phyloP scores from a whole-genome alignment of 345 rosid genomes.

The Camelina neglecta region DNA sequence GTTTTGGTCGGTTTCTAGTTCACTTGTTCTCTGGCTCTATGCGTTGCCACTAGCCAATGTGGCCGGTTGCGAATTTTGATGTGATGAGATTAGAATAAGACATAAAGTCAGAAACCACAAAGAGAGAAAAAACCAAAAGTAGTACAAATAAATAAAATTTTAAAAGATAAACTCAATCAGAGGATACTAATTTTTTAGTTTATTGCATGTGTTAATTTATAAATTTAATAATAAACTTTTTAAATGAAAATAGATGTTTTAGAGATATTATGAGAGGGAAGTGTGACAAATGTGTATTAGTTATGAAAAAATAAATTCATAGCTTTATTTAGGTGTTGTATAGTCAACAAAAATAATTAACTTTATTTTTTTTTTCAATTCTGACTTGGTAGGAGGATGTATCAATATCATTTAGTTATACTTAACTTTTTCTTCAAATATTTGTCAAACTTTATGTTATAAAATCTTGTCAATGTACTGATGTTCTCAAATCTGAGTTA shows the following conservation, averaged over 20 bases:
- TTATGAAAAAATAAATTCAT: background rate
- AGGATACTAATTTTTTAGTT: no score
- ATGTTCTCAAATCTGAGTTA: background rate
- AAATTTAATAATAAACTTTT: no score
- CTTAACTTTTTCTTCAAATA: no score
- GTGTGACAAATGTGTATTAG: background rate
- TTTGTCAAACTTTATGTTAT: no score
- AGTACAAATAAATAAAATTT: background rate
- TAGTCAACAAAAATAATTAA: background rate
- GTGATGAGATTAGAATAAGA: background rate
- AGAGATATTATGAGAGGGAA: background rate
- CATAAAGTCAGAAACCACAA: background rate
- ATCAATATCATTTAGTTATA: no score
- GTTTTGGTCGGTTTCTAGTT: slow-evolving; percentile 16
- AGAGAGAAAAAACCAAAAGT: background rate
- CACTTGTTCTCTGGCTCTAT: background rate
- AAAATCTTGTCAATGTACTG: background rate
- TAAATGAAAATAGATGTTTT: background rate
- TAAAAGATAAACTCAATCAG: background rate
- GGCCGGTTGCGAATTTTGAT: background rate
- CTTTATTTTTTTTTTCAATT: no score
- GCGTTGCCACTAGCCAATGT: background rate
- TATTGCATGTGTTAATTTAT: no score
- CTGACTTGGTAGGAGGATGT: background rate
- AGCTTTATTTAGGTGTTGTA: background rate